Base-by-base conservation (phyloP, 2,329 filamentous ascomycete genomes). In the Sphaerulina vaccinii region DNA sequence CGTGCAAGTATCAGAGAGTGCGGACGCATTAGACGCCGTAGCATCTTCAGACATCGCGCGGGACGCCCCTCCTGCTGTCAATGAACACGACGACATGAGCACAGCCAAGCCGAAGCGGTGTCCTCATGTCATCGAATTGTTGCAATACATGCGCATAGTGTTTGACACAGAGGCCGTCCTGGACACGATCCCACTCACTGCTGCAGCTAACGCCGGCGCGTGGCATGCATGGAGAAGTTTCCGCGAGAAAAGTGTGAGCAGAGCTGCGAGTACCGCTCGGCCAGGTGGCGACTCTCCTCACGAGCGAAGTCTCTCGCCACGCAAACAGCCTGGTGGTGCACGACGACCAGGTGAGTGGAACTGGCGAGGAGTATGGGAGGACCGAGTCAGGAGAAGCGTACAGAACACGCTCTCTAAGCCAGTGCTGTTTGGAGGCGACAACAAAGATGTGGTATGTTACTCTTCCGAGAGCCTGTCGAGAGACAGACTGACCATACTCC, bases 291-390 rank as follows among this genome's bases (percentile, higher is more conserved):
- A 58, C n/a, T 27, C 52, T 9, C 48, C 38, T 29, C 44, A 39
- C 11, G 62, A 64, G 45, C 57, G 59, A 27, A 64, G 57, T 49
- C 32, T 48, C 2, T 61, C 62, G 16, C 58, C 61, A 44, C 66
- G 61, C 56, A 67, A 62, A 62, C 68, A 60, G 54, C 67, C 68
- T 11, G 68, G 68, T n/a, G 68, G 66, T 67, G 81, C 72, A 54
- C 74, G 84, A 54, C 77, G 80, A 43, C 90, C 90, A 0, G 88
- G 87, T 5, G 87, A 95, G 63, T 97, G 92, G 92, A 95, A 95
- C 66, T 97, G 92, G 92, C 90, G 96, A 64, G 91, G 92, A 0
- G 92, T 97, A 0, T 99, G 92, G 92, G 88, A 95, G 67, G 86
- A 91, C 58, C 81, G 92, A 49, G 91, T 96, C 1, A 85, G 83